These are phyloP conservation scores for Calcarisporium arbuscula DNA, from an alignment of 2,329 filamentous ascomycete species.

Conservation along the genomic window DNA sequence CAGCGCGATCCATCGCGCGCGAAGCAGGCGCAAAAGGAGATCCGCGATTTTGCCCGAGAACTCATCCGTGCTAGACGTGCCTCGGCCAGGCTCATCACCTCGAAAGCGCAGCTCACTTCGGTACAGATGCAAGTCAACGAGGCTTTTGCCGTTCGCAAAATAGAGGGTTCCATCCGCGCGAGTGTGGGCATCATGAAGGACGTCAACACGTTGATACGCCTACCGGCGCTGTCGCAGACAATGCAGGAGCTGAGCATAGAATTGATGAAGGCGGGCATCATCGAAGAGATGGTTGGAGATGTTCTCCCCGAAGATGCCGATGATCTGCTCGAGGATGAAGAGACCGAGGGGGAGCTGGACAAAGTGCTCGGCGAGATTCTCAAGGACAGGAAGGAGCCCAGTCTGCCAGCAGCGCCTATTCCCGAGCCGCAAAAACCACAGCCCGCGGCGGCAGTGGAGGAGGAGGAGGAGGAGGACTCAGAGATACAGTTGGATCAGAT, in stretches of 20 bases:
- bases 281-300: slow-evolving; percentile 95
- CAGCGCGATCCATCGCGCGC: slow-evolving; percentile 73
- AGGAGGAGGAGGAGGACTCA: slow-evolving; percentile 75
- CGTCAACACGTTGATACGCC: slow-evolving; percentile 75
- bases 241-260: slow-evolving; percentile 86
- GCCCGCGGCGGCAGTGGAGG: slow-evolving; percentile 46
- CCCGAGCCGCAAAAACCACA: slow-evolving; percentile 46
- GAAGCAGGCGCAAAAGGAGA: slow-evolving; percentile 73
- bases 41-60: slow-evolving; percentile 82
- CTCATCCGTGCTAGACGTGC: slow-evolving; percentile 78
- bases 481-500: slow-evolving; percentile 92
- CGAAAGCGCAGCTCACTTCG: slow-evolving; percentile 84
- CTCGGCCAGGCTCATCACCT: slow-evolving; percentile 67
- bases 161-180: slow-evolving; percentile 82
- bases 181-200: slow-evolving; percentile 95
- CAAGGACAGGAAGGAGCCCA: slow-evolving; percentile 66
- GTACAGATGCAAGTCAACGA: slow-evolving; percentile 98
- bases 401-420: slow-evolving; percentile 49
- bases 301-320: slow-evolving; percentile 69
- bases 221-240: slow-evolving; percentile 81
- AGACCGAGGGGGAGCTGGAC: slow-evolving; percentile 76
- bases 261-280: slow-evolving; percentile 89
- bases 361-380: slow-evolving; percentile 89
- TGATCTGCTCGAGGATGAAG: slow-evolving; percentile 68
- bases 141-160: slow-evolving; percentile 91